Evolutionary conservation across 768 basidiomycete species (phyloP).

Genomic region (Hygrophoropsis aurantiaca): DNA sequence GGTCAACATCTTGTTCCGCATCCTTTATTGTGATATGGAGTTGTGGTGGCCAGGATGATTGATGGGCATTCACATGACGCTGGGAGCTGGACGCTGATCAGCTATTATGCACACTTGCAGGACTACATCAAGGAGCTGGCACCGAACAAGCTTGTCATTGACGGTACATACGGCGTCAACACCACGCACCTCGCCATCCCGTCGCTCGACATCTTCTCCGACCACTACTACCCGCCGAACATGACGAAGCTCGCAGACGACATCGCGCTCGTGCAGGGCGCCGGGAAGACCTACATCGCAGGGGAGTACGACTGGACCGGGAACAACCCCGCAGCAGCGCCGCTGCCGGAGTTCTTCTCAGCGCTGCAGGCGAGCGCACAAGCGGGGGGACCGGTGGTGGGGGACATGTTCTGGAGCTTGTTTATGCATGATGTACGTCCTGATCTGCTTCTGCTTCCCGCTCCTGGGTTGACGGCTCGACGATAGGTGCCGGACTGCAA

Average conservation of each 20-base stretch:
- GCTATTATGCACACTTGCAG: slow-evolving; percentile 3
- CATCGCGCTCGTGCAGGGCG: slow-evolving; percentile 9
- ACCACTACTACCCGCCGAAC: slow-evolving; percentile 14
- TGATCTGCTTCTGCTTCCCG: background rate
- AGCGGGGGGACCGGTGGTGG: slow-evolving; percentile 8
- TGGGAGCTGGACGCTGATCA: slow-evolving; percentile 21
- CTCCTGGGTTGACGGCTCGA: too few relatives aligned
- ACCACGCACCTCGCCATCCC: background rate
- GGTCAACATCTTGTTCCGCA: too few relatives aligned
- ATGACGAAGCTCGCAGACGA: slow-evolving; percentile 14
- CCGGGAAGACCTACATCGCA: slow-evolving; percentile 17
- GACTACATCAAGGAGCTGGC: slow-evolving; percentile 24
- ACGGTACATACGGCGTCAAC: background rate
- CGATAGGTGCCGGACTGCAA: slow-evolving; percentile 9
- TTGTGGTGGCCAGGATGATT: slow-evolving; percentile 2
- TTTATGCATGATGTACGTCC: slow-evolving; percentile 22
- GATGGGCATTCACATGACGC: slow-evolving; percentile 25
- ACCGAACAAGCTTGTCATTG: slow-evolving; percentile 23
- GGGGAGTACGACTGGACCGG: slow-evolving; percentile 27
- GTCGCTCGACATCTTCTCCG: slow-evolving; percentile 6
- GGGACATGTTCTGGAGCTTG: slow-evolving; percentile 26
- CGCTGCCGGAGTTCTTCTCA: slow-evolving; percentile 13
- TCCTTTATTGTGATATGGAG: background rate
- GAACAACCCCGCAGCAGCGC: slow-evolving; percentile 12
- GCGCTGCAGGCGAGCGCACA: slow-evolving; percentile 7